A percentile compares a stretch with the other conserved stretches of the same genome.
These are phyloP conservation scores for Linnemannia exigua DNA, from an alignment of 192 early-diverging fungal species.

Conservation along the genomic window DNA sequence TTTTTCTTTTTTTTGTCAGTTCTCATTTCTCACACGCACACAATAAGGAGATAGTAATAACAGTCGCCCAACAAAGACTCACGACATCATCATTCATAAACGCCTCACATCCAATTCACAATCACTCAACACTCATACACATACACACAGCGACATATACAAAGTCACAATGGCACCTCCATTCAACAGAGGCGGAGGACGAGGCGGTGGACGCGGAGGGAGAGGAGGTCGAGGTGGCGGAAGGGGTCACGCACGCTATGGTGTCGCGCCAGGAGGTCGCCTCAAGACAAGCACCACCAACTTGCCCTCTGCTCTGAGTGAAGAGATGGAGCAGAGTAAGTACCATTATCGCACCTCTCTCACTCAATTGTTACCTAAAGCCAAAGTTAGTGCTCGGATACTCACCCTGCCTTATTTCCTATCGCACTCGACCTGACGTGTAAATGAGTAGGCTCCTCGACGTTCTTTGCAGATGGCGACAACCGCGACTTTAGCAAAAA, in stretches of 20 bases:
- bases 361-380: not conserved
- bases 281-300: slow-evolving; percentile 59
- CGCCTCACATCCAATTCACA: not conserved
- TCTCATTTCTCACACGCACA: not conserved
- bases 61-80: not conserved
- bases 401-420: no score
- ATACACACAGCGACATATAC: not conserved
- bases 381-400: no score
- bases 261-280: slow-evolving; percentile 44
- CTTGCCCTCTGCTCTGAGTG: slow-evolving; percentile 50
- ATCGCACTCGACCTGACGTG: not conserved
- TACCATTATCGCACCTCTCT: not conserved
- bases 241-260: slow-evolving; percentile 34
- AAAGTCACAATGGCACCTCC: slow-evolving; percentile 40
- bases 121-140: not conserved
- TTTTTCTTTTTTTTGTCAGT: slow-evolving; percentile 17
- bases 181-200: slow-evolving; percentile 43
- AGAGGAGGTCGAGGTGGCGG: slow-evolving; percentile 31
- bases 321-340: slow-evolving; percentile 57
- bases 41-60: not conserved
- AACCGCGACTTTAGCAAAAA: slow-evolving; percentile 63
- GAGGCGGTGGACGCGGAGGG: slow-evolving; percentile 17
- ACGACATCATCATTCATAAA: not conserved
- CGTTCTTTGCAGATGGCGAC: slow-evolving; percentile 57
- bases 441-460: slow-evolving; percentile 26